phyloP scores from a whole-genome alignment of 2,329 filamentous ascomycete genomes.

The Ascochyta viciae-villosae region DNA sequence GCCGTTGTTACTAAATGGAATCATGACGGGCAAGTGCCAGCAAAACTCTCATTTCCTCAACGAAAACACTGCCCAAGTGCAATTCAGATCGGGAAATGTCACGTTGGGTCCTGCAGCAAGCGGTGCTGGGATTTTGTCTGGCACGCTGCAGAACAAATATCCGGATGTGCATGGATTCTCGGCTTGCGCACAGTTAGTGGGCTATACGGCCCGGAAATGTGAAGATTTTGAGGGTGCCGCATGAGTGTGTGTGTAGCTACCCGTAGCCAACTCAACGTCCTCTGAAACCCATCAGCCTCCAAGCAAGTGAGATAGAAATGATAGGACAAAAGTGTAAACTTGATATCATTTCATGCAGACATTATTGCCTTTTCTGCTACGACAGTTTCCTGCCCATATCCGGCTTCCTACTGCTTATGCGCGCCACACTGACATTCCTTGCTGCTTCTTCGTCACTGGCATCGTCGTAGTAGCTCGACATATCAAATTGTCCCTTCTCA shows the following conservation, averaged over 20 bases:
- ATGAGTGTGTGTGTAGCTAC: too few relatives aligned
- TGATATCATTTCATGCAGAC: not conserved
- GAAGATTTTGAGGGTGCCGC: not conserved
- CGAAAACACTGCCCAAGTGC: not conserved
- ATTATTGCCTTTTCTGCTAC: not conserved
- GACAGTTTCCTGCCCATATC: not conserved
- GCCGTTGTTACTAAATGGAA: not conserved
- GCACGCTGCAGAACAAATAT: not conserved
- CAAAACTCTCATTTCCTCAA: not conserved
- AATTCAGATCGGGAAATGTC: not conserved
- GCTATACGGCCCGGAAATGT: not conserved
- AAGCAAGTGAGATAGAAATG: too few relatives aligned
- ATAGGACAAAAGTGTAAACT: too few relatives aligned
- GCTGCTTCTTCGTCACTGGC: conserved; percentile 20
- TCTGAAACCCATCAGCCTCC: too few relatives aligned
- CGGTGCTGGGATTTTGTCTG: not conserved
- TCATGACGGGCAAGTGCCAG: not conserved
- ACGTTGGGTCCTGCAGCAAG: not conserved
- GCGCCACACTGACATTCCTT: conserved; percentile 8
- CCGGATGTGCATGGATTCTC: not conserved
- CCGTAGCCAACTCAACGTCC: too few relatives aligned
- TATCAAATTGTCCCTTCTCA: conserved; percentile 2
- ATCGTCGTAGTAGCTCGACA: conserved; percentile 21
- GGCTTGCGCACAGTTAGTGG: not conserved
- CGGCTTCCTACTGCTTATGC: not conserved